These are phyloP conservation scores for Penicillium sp. DNA, from an alignment of 2,329 filamentous ascomycete species.

Conservation along the genomic window DNA sequence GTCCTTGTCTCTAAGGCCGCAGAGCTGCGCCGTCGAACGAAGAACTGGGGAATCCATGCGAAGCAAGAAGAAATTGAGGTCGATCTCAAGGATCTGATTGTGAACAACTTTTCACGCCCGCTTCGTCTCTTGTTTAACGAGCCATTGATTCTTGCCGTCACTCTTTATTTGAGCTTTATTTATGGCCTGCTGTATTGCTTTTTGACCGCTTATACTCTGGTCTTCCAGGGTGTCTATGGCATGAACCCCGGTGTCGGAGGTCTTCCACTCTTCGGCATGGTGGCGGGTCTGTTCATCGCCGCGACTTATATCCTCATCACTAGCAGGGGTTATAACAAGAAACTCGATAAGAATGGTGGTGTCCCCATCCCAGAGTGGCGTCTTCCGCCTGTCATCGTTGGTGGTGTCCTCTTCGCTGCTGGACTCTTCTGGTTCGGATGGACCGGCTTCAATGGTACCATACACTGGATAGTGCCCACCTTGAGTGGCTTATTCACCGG, in stretches of 20 bases:
- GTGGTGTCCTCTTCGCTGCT: conserved; percentile 53
- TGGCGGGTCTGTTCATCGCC: conserved; percentile 68
- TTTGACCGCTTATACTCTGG: conserved; percentile 38
- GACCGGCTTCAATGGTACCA: conserved; percentile 55
- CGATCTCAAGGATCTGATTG: conserved; percentile 49
- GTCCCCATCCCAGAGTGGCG: conserved; percentile 59
- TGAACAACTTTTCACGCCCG: conserved; percentile 53
- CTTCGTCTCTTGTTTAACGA: conserved; percentile 47
- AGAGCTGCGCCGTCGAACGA: conserved; percentile 53
- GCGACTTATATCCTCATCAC: conserved; percentile 56
- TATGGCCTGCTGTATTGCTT: conserved; percentile 39
- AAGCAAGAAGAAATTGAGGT: conserved; percentile 55
- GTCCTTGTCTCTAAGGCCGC: conserved; percentile 54
- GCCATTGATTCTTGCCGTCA: conserved; percentile 44
- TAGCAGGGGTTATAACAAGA: conserved; percentile 48
- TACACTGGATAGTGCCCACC: conserved; percentile 44
- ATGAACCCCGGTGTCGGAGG: conserved; percentile 70
- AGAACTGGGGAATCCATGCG: conserved; percentile 60
- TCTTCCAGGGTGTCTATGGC: conserved; percentile 58
- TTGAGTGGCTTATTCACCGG: conserved; percentile 54
- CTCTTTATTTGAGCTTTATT: conserved; percentile 42
- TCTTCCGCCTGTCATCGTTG: conserved; percentile 54
- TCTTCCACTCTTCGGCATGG: conserved; percentile 82
- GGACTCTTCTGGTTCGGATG: conserved; percentile 79
- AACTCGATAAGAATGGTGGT: conserved; percentile 58